phyloP scores from a whole-genome alignment of 2,329 filamentous ascomycete genomes.

The Colletotrichum nymphaeae region DNA sequence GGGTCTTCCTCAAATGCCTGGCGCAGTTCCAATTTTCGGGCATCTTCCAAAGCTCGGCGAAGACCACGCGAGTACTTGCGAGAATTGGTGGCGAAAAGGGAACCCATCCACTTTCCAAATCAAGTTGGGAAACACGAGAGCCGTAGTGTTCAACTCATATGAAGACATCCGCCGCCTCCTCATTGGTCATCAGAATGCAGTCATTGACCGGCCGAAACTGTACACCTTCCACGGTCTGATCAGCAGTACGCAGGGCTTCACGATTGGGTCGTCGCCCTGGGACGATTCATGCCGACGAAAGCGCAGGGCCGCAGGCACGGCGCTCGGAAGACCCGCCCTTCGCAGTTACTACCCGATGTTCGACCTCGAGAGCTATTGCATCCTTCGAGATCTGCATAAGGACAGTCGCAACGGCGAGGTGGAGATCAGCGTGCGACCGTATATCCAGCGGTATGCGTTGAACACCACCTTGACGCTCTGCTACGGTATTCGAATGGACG shows the following conservation, averaged over 20 bases:
- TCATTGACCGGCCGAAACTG: slow-evolving; percentile 81
- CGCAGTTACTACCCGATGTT: slow-evolving; percentile 87
- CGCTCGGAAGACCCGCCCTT: slow-evolving; percentile 79
- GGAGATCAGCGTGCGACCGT: slow-evolving; percentile 71
- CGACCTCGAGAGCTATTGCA: slow-evolving; percentile 69
- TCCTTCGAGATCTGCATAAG: slow-evolving; percentile 63
- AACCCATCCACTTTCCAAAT: slow-evolving; percentile 73
- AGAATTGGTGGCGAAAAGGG: slow-evolving; percentile 69
- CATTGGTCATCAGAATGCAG: slow-evolving; percentile 81
- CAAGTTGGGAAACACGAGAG: slow-evolving; percentile 74
- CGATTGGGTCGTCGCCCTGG: slow-evolving; percentile 87
- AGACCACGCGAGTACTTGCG: slow-evolving; percentile 65
- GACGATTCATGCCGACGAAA: slow-evolving; percentile 83
- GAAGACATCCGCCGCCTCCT: slow-evolving; percentile 79
- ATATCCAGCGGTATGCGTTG: slow-evolving; percentile 81
- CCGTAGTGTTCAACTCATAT: slow-evolving; percentile 84
- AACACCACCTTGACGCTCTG: slow-evolving; percentile 84
- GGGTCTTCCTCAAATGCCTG: slow-evolving; percentile 69
- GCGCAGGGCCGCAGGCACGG: slow-evolving; percentile 82
- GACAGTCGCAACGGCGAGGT: slow-evolving; percentile 73
- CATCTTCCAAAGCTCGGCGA: slow-evolving; percentile 71
- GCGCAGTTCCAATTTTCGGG: slow-evolving; percentile 68
- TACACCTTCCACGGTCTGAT: slow-evolving; percentile 87
- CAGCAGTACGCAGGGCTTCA: slow-evolving; percentile 81
- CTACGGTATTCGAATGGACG: slow-evolving; percentile 81